Percentiles rank a stretch among this genome's conserved stretches.
These are phyloP conservation scores for Lophiostoma macrostomum DNA, from an alignment of 495 filamentous ascomycete genomes.

Conservation along the genomic window DNA sequence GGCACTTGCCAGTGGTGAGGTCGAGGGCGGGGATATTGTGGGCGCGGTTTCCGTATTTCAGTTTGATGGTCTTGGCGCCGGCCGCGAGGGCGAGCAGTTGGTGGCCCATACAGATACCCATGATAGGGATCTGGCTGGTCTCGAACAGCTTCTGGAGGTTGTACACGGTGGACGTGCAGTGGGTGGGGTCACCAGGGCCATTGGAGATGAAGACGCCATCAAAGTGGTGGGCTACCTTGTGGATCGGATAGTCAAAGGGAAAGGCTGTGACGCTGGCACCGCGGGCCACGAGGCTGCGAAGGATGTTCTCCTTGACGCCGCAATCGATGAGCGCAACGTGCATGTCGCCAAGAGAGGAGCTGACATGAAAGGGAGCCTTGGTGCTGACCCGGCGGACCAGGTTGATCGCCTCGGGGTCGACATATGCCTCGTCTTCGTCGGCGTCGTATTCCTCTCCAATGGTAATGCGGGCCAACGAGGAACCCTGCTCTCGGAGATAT, in stretches of 20 bases:
- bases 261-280: constrained; percentile 88
- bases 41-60: constrained; percentile 96
- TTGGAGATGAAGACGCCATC: constrained; percentile 98
- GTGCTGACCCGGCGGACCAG: constrained; percentile 93
- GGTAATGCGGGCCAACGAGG: constrained; percentile 89
- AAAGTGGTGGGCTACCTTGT: constrained; percentile 96
- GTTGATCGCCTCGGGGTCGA: constrained; percentile 95
- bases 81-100: constrained; percentile 81
- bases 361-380: constrained; percentile 94
- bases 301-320: constrained; percentile 99
- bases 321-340: constrained; percentile 96
- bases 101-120: constrained; percentile 96
- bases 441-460: constrained; percentile 98
- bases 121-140: constrained; percentile 81
- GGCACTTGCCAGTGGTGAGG: constrained; percentile 90
- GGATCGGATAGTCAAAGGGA: constrained; percentile 93
- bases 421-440: constrained; percentile 93
- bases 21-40: constrained; percentile 98
- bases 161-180: constrained; percentile 90
- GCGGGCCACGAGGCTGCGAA: constrained; percentile 84
- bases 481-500: constrained; percentile 90
- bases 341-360: constrained; percentile 70
- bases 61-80: constrained; percentile 83
- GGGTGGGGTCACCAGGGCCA: constrained; percentile 94
- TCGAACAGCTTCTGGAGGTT: constrained; percentile 87